These are phyloP conservation scores for Capronia americana DNA, from an alignment of 2,329 filamentous ascomycete species.

Conservation along the genomic window DNA sequence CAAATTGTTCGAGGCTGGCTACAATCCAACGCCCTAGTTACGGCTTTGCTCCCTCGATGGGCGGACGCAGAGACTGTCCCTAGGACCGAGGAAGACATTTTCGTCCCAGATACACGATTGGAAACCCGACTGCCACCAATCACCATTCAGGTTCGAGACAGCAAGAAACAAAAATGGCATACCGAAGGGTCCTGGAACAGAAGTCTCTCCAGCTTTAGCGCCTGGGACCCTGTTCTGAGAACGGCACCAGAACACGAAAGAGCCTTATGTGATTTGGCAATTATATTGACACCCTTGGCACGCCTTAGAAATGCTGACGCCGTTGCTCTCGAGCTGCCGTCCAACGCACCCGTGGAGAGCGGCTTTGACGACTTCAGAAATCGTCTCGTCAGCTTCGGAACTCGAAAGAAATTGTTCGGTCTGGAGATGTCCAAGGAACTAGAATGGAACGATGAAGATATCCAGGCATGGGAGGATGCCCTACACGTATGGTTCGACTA, in stretches of 20 bases:
- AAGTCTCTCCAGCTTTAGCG: not conserved
- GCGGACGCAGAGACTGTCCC: not conserved
- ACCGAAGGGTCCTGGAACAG: conserved; percentile 15
- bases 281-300: conserved; percentile 22
- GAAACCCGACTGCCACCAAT: conserved; percentile 14
- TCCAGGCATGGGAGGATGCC: conserved; percentile 4
- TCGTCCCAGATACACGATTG: conserved; percentile 6
- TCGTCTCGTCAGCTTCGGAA: conserved; percentile 1
- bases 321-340: conserved; percentile 11
- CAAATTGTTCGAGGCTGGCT: conserved; percentile 4
- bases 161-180: conserved; percentile 12
- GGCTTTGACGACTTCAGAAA: not conserved
- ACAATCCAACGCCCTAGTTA: conserved; percentile 1
- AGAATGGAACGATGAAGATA: conserved; percentile 10
- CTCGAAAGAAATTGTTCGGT: conserved; percentile 5
- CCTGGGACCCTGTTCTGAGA: conserved; percentile 12
- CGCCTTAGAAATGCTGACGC: conserved; percentile 22
- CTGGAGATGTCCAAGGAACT: not conserved
- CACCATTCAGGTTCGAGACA: conserved; percentile 16
- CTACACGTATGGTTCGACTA: conserved; percentile 19
- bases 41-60: conserved; percentile 11
- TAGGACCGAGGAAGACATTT: not conserved
- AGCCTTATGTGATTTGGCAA: conserved; percentile 12
- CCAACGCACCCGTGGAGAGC: not conserved
- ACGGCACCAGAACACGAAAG: not conserved